Base-by-base conservation (phyloP, 2,329 filamentous ascomycete genomes). In the Trichoderma atroviride region DNA sequence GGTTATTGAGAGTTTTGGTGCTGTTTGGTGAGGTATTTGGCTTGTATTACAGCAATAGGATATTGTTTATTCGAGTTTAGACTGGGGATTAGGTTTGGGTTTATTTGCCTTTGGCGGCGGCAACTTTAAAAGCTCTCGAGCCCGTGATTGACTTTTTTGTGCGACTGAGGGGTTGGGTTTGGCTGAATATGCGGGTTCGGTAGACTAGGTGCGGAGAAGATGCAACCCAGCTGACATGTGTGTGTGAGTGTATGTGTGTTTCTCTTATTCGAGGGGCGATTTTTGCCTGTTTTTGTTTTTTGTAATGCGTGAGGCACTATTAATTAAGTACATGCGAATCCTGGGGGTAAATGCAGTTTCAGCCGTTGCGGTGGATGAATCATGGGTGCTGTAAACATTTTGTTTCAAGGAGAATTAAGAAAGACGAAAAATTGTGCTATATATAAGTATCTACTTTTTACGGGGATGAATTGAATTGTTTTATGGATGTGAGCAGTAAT, bases 151-250 rank as follows among this genome's bases (percentile, higher is more conserved):
- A 40, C 37, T 40, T 40, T 40, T 40, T 37, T 37, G 16, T 40
- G 37, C 14, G 5, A 40, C 37, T 40, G 37, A 40, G 37, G 16
- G 37, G 37, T n/a, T 40, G 57, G 19, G n/a, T 31, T 33, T 47
- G 37, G 37, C 14, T 40, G 57, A 19, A 29, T 47, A 47, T 47
- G 58, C 35, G 57, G 57, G 57, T 4, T 60, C 33, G 24, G 29
- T 35, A 35, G 33, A 35, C 33, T 35, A 35, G 19, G 58, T 60
- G 58, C 37, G 58, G 58, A 61, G 58, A 61, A 61, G 43, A 47
- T 61, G 37, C 19, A 50, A 27, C 58, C 27, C 58, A 61, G 58
- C 58, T 61, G 58, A 61, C 58, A 19, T 43, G 40, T n/a, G 16
- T 60, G 19, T 47, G 7, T n/a, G n/a, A n/a, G n/a, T n/a, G n/a